Evolutionary conservation across 148 eudicot genomes (phyloP), one percentile per base, ranked within the genome.

Genomic region (Rhododendron mucronatum): DNA sequence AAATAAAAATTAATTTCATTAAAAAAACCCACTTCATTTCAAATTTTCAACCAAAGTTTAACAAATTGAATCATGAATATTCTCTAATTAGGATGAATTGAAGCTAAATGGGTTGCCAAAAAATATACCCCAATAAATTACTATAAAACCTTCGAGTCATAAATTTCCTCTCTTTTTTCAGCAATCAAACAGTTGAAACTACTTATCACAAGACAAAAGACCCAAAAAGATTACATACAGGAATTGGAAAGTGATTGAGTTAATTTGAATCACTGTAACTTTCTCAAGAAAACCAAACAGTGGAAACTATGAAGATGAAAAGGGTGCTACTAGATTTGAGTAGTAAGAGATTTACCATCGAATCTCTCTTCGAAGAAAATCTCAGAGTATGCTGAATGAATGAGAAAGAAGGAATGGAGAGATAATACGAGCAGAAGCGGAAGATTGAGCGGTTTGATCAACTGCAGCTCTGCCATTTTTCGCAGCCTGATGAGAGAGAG

Each of bases 341-440:
- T n/a, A 23, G 12, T 6, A 14, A 59, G 18, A 1, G 61, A 16
- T 7, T 67, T 91, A 93, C 93, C 94, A 59, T 93, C 93, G 86
- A 93, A 93, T 59, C 82, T 85, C 48, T 93, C 95, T 88, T 93
- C 94, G 78, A 93, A 93, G 86, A 93, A 82, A 53, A 93, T 85
- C 75, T 91, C 92, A 47, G 90, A 89, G 21, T 76, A 78, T 45
- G 88, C 59, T 18, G 90, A 87, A 28, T 47, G 10, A 1, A 45
- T 69, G 67, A 84, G 81, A 69, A 8, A 74, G 63, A 47, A 82
- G 44, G 81, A 88, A 15, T 39, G 85, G 9, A 84, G 65, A 78
- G 75, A 26, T 30, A 82, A 13, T 30, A 73, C 7, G 50, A 87
- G 51, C 5, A 89, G 39, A 48, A 88, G 84, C 85, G 88, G 83